Conservation (phyloP, 495 filamentous ascomycete genomes). For the Aspergillus asperescens region DNA sequence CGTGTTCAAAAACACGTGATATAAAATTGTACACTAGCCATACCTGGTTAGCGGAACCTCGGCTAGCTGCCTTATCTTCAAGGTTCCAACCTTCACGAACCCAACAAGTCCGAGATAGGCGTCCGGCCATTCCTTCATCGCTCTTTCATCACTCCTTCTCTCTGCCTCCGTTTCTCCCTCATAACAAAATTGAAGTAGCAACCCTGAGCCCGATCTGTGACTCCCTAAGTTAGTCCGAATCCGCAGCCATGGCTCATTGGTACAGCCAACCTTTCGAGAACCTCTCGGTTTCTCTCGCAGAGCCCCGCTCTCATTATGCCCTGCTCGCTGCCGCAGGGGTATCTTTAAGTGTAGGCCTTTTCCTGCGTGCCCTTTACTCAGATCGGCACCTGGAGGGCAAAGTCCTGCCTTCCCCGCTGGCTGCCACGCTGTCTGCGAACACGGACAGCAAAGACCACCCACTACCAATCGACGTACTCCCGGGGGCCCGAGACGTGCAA, state of each 20-base stretch:
- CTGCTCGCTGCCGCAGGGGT: constrained; percentile 39
- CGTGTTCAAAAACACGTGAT: background rate
- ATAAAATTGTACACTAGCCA: background rate
- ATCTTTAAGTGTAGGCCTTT: constrained; percentile 39
- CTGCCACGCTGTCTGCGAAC: constrained; percentile 36
- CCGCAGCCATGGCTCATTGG: constrained; percentile 26
- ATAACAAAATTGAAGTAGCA: background rate
- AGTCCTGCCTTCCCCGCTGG: constrained; percentile 44
- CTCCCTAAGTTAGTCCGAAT: background rate
- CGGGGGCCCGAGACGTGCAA: constrained; percentile 66
- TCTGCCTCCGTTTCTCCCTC: background rate
- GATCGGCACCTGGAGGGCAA: constrained; percentile 9
- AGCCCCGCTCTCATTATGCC: constrained; percentile 36
- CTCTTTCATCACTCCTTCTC: background rate
- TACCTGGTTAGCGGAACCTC: background rate
- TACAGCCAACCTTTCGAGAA: constrained; percentile 38
- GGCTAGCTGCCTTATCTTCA: constrained; percentile 1
- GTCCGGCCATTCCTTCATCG: too few species aligned
- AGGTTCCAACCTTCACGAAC: background rate
- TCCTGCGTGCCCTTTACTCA: constrained; percentile 34
- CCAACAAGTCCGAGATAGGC: too few species aligned
- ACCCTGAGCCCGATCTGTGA: background rate
- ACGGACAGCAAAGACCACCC: constrained; percentile 51
- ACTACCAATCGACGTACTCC: constrained; percentile 70
- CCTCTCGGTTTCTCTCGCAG: constrained; percentile 35